phyloP scores from a whole-genome alignment of 2,329 filamentous ascomycete species.

The Spiromastix sp. region DNA sequence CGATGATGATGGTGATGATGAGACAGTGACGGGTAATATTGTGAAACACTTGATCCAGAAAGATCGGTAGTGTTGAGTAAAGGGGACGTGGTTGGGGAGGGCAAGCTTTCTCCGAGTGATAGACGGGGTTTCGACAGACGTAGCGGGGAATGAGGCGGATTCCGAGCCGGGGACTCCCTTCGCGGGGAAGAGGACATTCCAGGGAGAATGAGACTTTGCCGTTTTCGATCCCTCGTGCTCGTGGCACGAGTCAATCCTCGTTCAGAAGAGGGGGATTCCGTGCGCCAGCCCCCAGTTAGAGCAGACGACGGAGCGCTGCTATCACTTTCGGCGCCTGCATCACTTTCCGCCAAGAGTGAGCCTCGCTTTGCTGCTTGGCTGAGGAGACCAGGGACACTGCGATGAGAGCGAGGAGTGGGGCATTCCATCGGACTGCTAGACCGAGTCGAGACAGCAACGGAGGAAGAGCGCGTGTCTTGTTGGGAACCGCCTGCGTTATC shows the following conservation, averaged over 20 bases:
- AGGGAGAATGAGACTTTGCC: conserved; percentile 75
- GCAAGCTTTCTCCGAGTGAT: conserved; percentile 46
- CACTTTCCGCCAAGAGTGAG: conserved; percentile 73
- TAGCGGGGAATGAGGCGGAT: conserved; percentile 75
- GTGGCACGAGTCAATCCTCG: conserved; percentile 66
- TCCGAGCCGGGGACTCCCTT: conserved; percentile 78
- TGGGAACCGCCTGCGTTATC: conserved; percentile 36
- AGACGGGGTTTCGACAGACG: conserved; percentile 74
- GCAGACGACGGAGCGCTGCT: conserved; percentile 77
- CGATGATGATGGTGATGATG: conserved; percentile 59
- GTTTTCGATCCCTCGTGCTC: conserved; percentile 72
- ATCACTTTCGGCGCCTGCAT: conserved; percentile 80
- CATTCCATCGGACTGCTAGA: conserved; percentile 88
- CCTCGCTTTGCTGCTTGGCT: conserved; percentile 57
- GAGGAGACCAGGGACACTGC: conserved; percentile 47
- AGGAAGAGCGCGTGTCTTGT: conserved; percentile 44
- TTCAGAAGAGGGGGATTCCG: conserved; percentile 86
- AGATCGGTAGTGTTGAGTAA: conserved; percentile 72
- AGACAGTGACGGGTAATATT: conserved; percentile 41
- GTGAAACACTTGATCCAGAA: conserved; percentile 34
- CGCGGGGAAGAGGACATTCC: conserved; percentile 65
- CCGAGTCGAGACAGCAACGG: conserved; percentile 63
- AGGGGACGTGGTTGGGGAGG: conserved; percentile 82
- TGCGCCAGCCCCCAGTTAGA: conserved; percentile 59
- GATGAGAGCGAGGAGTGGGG: conserved; percentile 79